A percentile compares a stretch with the other conserved stretches of the same genome.
These are phyloP conservation scores for Chrysanthemum seticuspe DNA, from an alignment of 129 eudicot genomes.

Conservation along the genomic window DNA sequence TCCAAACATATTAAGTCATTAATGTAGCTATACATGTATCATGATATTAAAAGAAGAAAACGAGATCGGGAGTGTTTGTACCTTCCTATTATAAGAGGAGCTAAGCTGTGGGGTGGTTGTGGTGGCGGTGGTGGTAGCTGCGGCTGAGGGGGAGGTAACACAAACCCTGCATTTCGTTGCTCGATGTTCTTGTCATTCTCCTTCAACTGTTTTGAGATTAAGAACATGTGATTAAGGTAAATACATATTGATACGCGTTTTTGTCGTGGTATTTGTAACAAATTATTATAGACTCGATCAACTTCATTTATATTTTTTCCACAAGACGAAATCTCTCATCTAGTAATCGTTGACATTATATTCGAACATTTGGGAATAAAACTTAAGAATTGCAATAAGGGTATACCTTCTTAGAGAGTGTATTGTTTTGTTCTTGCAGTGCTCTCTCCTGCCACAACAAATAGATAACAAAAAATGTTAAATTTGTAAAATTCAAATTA, in stretches of 20 bases:
- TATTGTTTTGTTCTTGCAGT: constrained; percentile 62
- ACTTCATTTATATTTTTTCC: not conserved
- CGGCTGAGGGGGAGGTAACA: constrained; percentile 13
- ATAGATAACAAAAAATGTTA: not conserved
- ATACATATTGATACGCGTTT: not conserved
- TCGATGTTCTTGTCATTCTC: constrained; percentile 27
- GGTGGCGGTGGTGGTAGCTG: constrained; percentile 16
- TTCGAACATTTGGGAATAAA: not conserved
- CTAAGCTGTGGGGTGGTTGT: constrained; percentile 11
- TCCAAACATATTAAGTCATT: not conserved
- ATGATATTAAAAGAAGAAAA: not conserved
- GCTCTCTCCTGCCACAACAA: constrained; percentile 40
- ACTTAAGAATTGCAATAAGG: not conserved
- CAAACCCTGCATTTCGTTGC: constrained; percentile 18
- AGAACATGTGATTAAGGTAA: constrained; percentile 8
- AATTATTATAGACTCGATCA: too few species aligned
- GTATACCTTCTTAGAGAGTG: constrained; percentile 39
- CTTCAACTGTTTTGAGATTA: constrained; percentile 25
- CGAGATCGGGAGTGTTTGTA: not conserved
- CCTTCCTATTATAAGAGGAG: constrained; percentile 31
- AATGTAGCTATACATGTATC: not conserved
- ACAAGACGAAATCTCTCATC: too few species aligned
- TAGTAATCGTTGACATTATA: too few species aligned
- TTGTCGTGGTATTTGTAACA: not conserved
- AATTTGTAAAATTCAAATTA: too few species aligned